These are phyloP conservation scores for Candida ulmi DNA, from an alignment of 805 yeast genomes.

Conservation along the genomic window DNA sequence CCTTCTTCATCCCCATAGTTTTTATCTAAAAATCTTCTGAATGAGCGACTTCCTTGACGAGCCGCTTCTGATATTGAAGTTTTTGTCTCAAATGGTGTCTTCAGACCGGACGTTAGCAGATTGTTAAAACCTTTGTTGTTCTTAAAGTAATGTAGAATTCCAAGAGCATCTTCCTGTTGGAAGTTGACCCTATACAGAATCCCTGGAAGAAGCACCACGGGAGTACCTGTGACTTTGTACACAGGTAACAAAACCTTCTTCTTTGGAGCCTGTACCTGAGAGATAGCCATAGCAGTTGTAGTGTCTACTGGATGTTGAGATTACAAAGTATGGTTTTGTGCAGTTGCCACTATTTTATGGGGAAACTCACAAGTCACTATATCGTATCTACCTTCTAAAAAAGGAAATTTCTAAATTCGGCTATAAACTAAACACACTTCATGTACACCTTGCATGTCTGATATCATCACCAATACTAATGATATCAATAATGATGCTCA, in stretches of 20 bases:
- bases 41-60: slow-evolving; percentile 12
- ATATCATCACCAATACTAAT: too few species aligned
- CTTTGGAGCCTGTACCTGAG: background rate
- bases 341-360: background rate
- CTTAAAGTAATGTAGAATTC: slow-evolving; percentile 37
- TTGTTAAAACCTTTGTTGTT: slow-evolving; percentile 15
- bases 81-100: slow-evolving; percentile 1
- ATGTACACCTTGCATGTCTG: too few species aligned
- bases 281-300: slow-evolving; percentile 1
- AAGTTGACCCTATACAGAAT: slow-evolving; percentile 55
- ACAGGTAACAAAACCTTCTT: slow-evolving; percentile 14
- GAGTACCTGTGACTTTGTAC: slow-evolving; percentile 14
- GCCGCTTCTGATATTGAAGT: slow-evolving; percentile 8
- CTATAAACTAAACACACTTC: too few species aligned
- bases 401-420: background rate
- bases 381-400: background rate
- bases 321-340: too few species aligned
- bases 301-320: too few species aligned
- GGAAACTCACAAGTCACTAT: background rate
- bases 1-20: slow-evolving; percentile 14
- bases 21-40: slow-evolving; percentile 18
- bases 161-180: slow-evolving; percentile 39
- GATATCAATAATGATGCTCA: too few species aligned
- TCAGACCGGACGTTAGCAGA: slow-evolving; percentile 15
- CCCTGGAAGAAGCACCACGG: slow-evolving; percentile 53